phyloP scores from a whole-genome alignment of 2,329 filamentous ascomycete genomes.

The Stachybotrys echinatus region DNA sequence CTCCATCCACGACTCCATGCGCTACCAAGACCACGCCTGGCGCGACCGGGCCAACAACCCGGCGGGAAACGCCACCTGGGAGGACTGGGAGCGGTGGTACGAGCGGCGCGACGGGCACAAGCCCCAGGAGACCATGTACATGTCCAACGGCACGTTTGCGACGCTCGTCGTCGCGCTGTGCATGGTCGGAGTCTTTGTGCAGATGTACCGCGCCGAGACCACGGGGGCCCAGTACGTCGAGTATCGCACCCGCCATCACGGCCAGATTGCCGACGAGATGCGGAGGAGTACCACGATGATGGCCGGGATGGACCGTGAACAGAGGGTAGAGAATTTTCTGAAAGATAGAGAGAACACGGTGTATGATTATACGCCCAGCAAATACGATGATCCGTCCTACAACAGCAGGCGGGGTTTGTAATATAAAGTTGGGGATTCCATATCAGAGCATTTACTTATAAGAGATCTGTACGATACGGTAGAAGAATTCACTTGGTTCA shows the following conservation, averaged over 20 bases:
- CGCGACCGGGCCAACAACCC: constrained; percentile 40
- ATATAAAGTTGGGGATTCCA: no score
- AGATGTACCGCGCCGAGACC: constrained; percentile 64
- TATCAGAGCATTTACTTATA: neutral
- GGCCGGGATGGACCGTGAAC: constrained; percentile 49
- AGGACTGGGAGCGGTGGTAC: constrained; percentile 89
- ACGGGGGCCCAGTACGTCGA: constrained; percentile 60
- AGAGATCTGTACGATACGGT: neutral
- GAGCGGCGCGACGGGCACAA: constrained; percentile 41
- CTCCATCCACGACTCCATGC: constrained; percentile 31
- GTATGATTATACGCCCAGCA: neutral
- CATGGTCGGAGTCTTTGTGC: constrained; percentile 64
- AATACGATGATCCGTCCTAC: neutral
- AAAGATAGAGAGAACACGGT: constrained; percentile 55
- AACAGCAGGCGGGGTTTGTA: neutral
- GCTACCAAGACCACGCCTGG: constrained; percentile 42
- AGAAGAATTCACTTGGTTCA: no score
- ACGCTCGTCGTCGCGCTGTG: constrained; percentile 63
- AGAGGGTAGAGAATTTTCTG: constrained; percentile 73
- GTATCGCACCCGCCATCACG: constrained; percentile 59
- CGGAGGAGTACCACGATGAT: constrained; percentile 46
- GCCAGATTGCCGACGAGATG: constrained; percentile 58
- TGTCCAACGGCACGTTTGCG: constrained; percentile 76
- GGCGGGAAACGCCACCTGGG: constrained; percentile 84
- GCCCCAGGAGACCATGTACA: constrained; percentile 54